Evolutionary conservation across 768 basidiomycete genomes (phyloP), one percentile per base, ranked within the genome.

Genomic region (Hericium rajendrae): DNA sequence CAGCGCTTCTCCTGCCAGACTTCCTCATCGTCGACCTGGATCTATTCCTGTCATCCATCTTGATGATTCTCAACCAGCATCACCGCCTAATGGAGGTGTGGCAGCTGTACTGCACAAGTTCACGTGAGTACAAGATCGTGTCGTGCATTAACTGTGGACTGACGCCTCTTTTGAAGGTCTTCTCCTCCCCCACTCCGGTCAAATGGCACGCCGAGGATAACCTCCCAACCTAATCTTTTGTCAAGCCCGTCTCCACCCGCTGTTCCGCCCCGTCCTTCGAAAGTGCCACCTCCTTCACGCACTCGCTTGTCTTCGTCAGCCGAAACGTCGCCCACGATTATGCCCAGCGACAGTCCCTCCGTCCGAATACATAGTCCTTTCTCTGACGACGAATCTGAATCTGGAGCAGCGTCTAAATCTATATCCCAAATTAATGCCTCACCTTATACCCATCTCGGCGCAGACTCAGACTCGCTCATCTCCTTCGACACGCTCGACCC

Each of bases 401-500:
- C 54, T 32, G 43, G 48, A 22, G 48, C 54, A 6, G 48, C 40
- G 0, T 12, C 49, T 53, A 12, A 43, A 43, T 18, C 15, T 43
- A 43, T 43, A 43, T 43, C 41, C 41, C 41, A 15, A 43, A 16
- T 6, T 18, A n/a, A 43, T 18, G 12, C 6, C 18, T 32, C 37
- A 12, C 26, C 11, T 18, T 4, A 49, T 26, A 32, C 18, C 39
- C 54, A 11, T 4, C 18, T 26, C 22, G 11, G 48, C 15, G 10
- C 18, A 28, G 48, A 59, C 10, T 61, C 63, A 22, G n/a, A 10
- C 11, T 32, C 57, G 15, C 41, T 43, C 41, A 43, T 43, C 16
- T 57, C 64, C 55, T 13, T 51, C 60, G 53, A 60, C 43, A 55
- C 53, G 10, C 15, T 24, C 22, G 51, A 53, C 54, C 58, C 58